phyloP scores from a whole-genome alignment of 2,329 filamentous ascomycete species.

The Hymenoscyphus repandus region DNA sequence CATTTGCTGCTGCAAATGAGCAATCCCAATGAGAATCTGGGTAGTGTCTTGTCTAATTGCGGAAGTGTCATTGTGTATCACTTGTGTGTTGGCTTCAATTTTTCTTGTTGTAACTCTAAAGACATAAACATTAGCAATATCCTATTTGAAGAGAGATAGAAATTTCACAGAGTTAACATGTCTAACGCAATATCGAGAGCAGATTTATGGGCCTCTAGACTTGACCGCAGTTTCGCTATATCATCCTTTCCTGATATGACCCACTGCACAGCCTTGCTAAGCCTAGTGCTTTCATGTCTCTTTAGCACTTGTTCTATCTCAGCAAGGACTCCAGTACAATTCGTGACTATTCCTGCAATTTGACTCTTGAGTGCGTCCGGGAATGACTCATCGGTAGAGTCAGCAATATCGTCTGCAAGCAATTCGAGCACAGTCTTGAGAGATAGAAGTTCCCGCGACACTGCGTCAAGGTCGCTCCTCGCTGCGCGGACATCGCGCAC shows the following conservation, averaged over 20 bases:
- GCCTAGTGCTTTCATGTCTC: not conserved
- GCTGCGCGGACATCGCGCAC: conserved; percentile 9
- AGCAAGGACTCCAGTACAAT: conserved; percentile 5
- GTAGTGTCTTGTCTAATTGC: conserved; percentile 7
- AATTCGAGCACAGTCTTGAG: conserved; percentile 8
- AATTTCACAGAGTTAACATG: conserved; percentile 7
- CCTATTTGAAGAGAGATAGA: not conserved
- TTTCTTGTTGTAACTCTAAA: conserved; percentile 1
- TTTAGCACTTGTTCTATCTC: conserved; percentile 3
- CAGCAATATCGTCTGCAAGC: conserved; percentile 4
- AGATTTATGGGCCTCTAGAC: conserved; percentile 9
- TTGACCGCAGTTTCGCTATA: conserved; percentile 3
- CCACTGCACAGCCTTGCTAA: conserved; percentile 3
- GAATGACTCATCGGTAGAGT: not conserved
- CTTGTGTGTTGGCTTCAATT: conserved; percentile 5
- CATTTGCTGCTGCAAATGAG: conserved; percentile 6
- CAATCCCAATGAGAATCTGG: conserved; percentile 8
- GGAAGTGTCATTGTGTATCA: conserved; percentile 1
- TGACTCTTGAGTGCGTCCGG: conserved; percentile 1
- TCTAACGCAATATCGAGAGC: conserved; percentile 12
- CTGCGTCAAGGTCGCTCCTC: conserved; percentile 7
- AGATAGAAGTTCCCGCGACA: conserved; percentile 11
- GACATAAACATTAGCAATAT: not conserved
- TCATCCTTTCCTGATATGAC: conserved; percentile 2
- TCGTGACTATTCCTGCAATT: conserved; percentile 6